These are phyloP conservation scores for Physcomitrellopsis africana DNA, from an alignment of 225 moss, liverwort and hornwort species.

Conservation along the genomic window DNA sequence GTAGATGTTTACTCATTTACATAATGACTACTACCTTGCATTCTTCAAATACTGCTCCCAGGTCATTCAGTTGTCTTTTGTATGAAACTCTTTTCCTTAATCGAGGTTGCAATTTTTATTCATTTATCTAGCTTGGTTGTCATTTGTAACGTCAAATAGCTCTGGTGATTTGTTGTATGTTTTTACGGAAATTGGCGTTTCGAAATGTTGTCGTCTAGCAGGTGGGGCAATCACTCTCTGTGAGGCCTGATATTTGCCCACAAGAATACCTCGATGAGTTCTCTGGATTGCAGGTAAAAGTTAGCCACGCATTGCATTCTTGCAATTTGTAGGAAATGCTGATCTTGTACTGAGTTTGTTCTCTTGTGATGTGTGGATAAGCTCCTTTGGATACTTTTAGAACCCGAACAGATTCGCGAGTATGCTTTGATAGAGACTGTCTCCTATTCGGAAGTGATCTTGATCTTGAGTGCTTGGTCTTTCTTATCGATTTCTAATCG, in stretches of 20 bases:
- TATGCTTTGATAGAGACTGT: constrained; percentile 12
- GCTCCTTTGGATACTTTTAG: background rate
- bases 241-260: constrained; percentile 73
- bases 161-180: background rate
- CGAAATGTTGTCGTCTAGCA: constrained; percentile 33
- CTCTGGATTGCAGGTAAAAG: constrained; percentile 61
- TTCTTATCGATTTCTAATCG: background rate
- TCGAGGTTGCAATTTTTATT: background rate
- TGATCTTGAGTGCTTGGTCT: constrained; percentile 4
- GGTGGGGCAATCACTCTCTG: constrained; percentile 76
- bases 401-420: constrained; percentile 17
- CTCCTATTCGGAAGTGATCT: constrained; percentile 11
- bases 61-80: background rate
- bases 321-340: constrained; percentile 1
- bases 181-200: constrained; percentile 11
- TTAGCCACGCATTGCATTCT: background rate
- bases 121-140: constrained; percentile 5
- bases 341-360: background rate
- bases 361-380: constrained; percentile 14
- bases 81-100: background rate
- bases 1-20: constrained; percentile 1
- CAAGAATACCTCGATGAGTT: constrained; percentile 73
- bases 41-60: background rate
- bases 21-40: background rate
- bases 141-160: constrained; percentile 1